phyloP scores from a whole-genome alignment of 2,329 filamentous ascomycete genomes.

The Apiospora hydei region DNA sequence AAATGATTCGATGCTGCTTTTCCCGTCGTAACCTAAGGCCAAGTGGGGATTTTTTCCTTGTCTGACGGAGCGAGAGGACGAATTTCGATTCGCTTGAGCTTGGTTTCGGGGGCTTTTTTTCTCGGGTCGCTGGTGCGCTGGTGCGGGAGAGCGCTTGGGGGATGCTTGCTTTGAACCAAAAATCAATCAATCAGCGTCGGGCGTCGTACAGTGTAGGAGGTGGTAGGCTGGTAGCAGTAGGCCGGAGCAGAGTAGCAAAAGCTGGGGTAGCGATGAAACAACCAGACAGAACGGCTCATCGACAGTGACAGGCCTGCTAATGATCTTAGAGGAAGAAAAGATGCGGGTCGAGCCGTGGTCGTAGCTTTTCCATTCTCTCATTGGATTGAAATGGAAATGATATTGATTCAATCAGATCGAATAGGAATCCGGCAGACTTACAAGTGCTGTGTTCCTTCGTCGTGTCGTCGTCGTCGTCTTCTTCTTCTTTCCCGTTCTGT shows the following conservation, averaged over 20 bases:
- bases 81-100: slow-evolving; percentile 20
- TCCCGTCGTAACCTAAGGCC: slow-evolving; percentile 7
- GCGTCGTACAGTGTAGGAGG: background rate
- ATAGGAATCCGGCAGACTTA: background rate
- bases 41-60: slow-evolving; percentile 4
- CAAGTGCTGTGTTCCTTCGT: slow-evolving; percentile 21
- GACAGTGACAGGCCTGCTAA: background rate
- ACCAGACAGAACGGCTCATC: slow-evolving; percentile 19
- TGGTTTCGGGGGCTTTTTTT: background rate
- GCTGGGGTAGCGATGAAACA: slow-evolving; percentile 22
- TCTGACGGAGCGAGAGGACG: background rate
- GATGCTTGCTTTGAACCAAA: slow-evolving; percentile 8
- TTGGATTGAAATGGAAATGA: slow-evolving; percentile 13
- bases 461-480: too few species aligned
- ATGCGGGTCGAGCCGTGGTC: slow-evolving; percentile 17
- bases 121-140: slow-evolving; percentile 6
- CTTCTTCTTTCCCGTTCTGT: background rate
- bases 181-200: slow-evolving; percentile 2
- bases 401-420: background rate
- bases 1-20: slow-evolving; percentile 4
- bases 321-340: slow-evolving; percentile 3
- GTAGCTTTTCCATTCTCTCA: slow-evolving; percentile 12
- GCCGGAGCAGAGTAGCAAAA: background rate
- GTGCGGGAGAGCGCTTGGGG: slow-evolving; percentile 1
- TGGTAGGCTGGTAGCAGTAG: background rate